Conservation (phyloP, 106 monocot species). For the Dendrobium catenatum region DNA sequence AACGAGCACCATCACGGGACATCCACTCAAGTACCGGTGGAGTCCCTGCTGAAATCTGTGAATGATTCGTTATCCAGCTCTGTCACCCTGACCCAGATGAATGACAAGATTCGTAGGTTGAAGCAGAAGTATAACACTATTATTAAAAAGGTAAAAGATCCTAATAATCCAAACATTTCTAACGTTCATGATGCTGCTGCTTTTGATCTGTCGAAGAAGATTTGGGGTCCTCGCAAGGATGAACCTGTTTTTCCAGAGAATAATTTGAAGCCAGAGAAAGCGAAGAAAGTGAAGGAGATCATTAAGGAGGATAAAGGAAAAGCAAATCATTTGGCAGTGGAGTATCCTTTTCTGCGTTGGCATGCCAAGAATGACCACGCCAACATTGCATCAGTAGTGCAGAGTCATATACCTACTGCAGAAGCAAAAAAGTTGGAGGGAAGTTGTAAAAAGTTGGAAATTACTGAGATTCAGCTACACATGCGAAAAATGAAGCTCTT, state of each 20-base stretch:
- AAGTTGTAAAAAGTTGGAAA: background rate
- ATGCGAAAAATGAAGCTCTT: background rate
- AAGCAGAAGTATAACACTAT: background rate
- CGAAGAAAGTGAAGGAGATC: background rate
- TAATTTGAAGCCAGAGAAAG: background rate
- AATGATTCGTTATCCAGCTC: slow-evolving; percentile 1
- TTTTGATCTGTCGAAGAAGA: slow-evolving; percentile 2
- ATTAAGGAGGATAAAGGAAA: background rate
- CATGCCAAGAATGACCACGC: background rate
- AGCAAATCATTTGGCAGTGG: background rate
- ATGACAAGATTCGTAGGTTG: background rate
- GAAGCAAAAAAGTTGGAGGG: slow-evolving; percentile 4
- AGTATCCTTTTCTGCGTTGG: slow-evolving; percentile 4
- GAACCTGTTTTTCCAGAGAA: background rate
- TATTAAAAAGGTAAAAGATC: background rate
- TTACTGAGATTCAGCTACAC: slow-evolving; percentile 2
- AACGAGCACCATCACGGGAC: background rate
- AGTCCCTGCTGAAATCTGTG: background rate
- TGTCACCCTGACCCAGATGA: slow-evolving; percentile 1
- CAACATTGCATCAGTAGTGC: background rate
- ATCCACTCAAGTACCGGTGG: background rate
- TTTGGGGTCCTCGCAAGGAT: background rate
- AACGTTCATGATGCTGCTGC: background rate
- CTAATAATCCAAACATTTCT: background rate
- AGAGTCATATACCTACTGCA: background rate